phyloP scores from a whole-genome alignment of 75 land plant genomes.

The Larix kaempferi region DNA sequence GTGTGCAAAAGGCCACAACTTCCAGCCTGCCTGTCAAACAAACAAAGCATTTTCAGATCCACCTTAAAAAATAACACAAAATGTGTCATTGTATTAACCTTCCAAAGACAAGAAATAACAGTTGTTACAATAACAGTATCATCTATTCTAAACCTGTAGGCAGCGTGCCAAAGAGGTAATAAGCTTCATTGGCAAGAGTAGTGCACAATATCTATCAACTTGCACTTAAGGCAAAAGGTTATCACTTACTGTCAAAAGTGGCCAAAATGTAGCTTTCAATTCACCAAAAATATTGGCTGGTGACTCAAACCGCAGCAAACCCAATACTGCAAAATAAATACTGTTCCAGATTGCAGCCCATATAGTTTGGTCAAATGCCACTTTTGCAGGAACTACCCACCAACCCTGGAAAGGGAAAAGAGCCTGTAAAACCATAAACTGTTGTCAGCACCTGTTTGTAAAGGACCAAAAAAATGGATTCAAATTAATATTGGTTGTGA shows the following conservation, averaged over 20 bases:
- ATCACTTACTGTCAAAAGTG: conserved; percentile 68
- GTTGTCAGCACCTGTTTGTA: conserved; percentile 2
- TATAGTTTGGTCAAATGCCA: too few relatives aligned
- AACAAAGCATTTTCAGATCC: neutral
- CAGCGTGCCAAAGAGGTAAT: neutral
- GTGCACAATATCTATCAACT: neutral
- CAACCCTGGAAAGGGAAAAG: conserved; percentile 6
- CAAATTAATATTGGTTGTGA: neutral
- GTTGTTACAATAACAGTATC: neutral
- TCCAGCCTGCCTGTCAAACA: conserved; percentile 86
- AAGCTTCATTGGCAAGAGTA: neutral
- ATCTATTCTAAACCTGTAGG: neutral
- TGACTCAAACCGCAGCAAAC: conserved; percentile 76
- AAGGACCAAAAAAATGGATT: neutral
- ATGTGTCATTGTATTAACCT: neutral
- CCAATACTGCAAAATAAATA: conserved; percentile 53
- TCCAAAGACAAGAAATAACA: neutral
- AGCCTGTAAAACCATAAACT: conserved; percentile 35
- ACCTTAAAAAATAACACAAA: neutral
- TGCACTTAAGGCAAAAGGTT: neutral
- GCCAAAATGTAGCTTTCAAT: conserved; percentile 73
- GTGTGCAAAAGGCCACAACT: conserved; percentile 98
- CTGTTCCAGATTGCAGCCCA: too few relatives aligned
- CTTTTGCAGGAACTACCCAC: too few relatives aligned
- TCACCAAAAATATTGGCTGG: conserved; percentile 67